Percentiles rank a stretch among this genome's conserved stretches.
These are phyloP conservation scores for Saccharomycopsis hybrid DNA, from an alignment of 1,139 yeast species.

Conservation along the genomic window DNA sequence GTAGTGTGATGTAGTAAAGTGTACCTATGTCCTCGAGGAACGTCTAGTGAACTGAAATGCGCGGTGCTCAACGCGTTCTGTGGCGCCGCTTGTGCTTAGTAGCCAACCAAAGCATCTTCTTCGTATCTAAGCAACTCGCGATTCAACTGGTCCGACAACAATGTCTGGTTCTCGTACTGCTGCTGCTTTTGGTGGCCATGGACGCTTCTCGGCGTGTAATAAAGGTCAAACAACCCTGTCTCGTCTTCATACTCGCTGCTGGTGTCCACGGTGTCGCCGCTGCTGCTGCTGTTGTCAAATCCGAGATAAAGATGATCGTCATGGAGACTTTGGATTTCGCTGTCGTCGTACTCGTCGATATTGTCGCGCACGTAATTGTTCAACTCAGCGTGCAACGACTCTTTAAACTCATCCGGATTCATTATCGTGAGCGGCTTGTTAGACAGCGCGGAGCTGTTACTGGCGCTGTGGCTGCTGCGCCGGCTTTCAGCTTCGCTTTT, in stretches of 20 bases:
- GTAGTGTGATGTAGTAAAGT: no score
- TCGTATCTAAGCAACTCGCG: constrained; percentile 4
- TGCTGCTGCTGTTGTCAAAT: not conserved
- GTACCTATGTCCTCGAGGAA: no score
- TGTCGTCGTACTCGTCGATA: constrained; percentile 14
- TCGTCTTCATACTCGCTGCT: not conserved
- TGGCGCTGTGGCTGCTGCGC: no score
- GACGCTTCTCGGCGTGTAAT: no score
- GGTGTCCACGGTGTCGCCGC: not conserved
- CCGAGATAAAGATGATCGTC: not conserved
- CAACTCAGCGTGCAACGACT: not conserved
- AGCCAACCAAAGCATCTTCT: constrained; percentile 1
- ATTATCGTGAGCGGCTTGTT: constrained; percentile 11
- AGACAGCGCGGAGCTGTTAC: not conserved
- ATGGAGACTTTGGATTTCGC: constrained; percentile 13
- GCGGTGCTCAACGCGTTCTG: no score
- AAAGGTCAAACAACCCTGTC: not conserved
- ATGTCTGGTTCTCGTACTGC: not conserved
- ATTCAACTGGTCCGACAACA: constrained; percentile 4
- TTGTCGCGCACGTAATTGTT: constrained; percentile 9
- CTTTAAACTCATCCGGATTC: constrained; percentile 16
- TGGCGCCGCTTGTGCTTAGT: no score
- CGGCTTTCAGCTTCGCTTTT: no score
- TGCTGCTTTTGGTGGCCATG: not conserved
- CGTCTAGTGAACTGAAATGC: no score